These are phyloP conservation scores for Crithidia fasciculata DNA, from an alignment of 208 protist species.

Conservation along the genomic window DNA sequence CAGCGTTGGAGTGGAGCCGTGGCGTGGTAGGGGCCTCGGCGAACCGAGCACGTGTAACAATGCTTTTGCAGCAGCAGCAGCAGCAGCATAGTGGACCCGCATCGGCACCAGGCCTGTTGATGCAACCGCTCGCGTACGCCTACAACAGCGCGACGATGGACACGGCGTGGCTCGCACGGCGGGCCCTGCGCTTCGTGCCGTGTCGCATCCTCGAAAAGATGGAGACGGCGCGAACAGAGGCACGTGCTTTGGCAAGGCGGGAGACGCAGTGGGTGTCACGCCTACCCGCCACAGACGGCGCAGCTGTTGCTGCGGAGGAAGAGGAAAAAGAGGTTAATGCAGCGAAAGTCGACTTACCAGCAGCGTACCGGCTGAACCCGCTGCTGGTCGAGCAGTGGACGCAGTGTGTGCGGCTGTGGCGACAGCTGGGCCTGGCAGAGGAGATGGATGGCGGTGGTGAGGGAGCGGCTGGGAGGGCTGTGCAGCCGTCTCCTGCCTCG, in stretches of 20 bases:
- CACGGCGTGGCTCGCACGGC: slow-evolving; percentile 52
- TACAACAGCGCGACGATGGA: slow-evolving; percentile 81
- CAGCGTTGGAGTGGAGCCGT: slow-evolving; percentile 36
- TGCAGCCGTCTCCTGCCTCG: neutral
- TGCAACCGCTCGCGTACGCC: slow-evolving; percentile 7
- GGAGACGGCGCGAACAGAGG: slow-evolving; percentile 21
- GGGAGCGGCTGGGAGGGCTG: neutral
- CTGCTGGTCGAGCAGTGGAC: slow-evolving; percentile 51
- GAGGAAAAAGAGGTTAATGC: neutral
- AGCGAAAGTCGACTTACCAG: too few relatives aligned
- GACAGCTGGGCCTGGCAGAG: slow-evolving; percentile 26
- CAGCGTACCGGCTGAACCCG: slow-evolving; percentile 19
- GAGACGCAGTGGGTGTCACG: slow-evolving; percentile 34
- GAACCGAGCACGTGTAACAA: slow-evolving; percentile 31
- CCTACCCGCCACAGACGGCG: slow-evolving; percentile 2
- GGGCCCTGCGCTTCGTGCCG: slow-evolving; percentile 50
- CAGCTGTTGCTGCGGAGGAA: slow-evolving; percentile 14
- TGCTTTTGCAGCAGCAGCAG: slow-evolving; percentile 34
- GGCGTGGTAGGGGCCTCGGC: slow-evolving; percentile 29
- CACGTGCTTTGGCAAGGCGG: slow-evolving; percentile 20
- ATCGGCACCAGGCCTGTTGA: neutral
- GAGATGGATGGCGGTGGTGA: neutral
- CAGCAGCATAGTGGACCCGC: slow-evolving; percentile 17
- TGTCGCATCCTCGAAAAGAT: slow-evolving; percentile 72
- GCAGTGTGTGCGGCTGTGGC: slow-evolving; percentile 39